phyloP scores from a whole-genome alignment of 768 basidiomycete species.

The Boletus bicolor region DNA sequence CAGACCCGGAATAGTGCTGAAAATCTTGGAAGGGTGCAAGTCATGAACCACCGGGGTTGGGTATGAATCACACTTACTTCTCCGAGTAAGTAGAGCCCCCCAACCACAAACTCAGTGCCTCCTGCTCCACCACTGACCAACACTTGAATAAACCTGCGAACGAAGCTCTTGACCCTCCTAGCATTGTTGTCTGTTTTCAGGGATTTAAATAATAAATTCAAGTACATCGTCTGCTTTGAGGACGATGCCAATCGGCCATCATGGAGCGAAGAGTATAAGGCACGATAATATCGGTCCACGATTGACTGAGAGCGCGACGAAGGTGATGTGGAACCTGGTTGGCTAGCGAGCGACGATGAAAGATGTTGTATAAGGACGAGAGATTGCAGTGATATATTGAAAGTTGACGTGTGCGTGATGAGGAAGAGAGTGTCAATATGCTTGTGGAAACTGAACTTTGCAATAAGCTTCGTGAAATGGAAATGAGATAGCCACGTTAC shows the following conservation, averaged over 20 bases:
- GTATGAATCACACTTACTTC: conserved; percentile 55
- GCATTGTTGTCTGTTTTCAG: conserved; percentile 63
- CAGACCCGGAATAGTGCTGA: conserved; percentile 46
- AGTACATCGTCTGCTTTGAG: conserved; percentile 94
- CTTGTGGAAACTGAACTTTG: conserved; percentile 57
- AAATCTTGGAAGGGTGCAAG: conserved; percentile 38
- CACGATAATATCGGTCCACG: conserved; percentile 69
- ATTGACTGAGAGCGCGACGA: conserved; percentile 44
- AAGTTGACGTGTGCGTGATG: conserved; percentile 93
- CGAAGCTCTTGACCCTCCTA: conserved; percentile 72
- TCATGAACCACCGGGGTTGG: neutral
- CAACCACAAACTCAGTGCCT: conserved; percentile 83
- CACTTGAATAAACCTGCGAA: conserved; percentile 81
- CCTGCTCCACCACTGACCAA: conserved; percentile 67
- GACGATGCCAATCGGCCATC: conserved; percentile 78
- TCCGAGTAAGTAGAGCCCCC: conserved; percentile 81
- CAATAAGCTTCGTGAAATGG: conserved; percentile 1
- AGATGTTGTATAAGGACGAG: conserved; percentile 88
- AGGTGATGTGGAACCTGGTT: conserved; percentile 41
- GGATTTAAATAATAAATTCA: conserved; percentile 90
- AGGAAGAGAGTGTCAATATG: conserved; percentile 93
- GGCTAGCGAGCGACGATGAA: conserved; percentile 47
- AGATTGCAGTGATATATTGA: conserved; percentile 94
- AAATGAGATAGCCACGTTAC: conserved; percentile 38
- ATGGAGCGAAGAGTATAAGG: conserved; percentile 85